Percentiles rank a stretch among this genome's conserved stretches.
Evolutionary conservation across 1,284 basidiomycete species (phyloP).

Genomic region (Leccinum angustisporum): DNA sequence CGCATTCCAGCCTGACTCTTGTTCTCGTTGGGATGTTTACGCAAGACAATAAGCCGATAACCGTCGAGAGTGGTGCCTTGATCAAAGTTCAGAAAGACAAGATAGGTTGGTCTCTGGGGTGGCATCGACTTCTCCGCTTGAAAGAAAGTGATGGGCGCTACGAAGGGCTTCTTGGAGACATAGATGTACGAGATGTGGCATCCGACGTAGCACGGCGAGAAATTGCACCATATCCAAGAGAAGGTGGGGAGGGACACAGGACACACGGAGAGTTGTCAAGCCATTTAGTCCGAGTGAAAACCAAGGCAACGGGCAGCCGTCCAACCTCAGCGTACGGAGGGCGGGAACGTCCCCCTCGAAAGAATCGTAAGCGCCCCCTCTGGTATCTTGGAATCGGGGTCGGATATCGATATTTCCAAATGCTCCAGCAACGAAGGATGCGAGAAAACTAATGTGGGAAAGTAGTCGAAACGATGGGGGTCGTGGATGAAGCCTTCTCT

Average conservation of each 20-base stretch:
- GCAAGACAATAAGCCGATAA: conserved; percentile 5
- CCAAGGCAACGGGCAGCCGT: neutral
- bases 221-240: conserved; percentile 16
- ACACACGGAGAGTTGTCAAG: neutral
- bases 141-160: neutral
- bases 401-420: neutral
- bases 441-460: neutral
- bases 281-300: neutral
- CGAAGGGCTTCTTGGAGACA: neutral
- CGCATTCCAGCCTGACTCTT: neutral
- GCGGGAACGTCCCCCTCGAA: neutral
- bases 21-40: conserved; percentile 1
- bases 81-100: neutral
- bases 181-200: conserved; percentile 27
- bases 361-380: neutral
- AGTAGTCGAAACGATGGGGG: neutral
- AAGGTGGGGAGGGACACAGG: neutral
- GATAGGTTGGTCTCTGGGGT: neutral
- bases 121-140: neutral
- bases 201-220: conserved; percentile 22
- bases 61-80: conserved; percentile 1
- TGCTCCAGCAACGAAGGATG: neutral
- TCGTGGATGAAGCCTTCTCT: neutral
- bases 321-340: conserved; percentile 2
- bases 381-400: neutral